phyloP scores from a whole-genome alignment of 352 stramenopile species.

The Globisporangium viniferum region DNA sequence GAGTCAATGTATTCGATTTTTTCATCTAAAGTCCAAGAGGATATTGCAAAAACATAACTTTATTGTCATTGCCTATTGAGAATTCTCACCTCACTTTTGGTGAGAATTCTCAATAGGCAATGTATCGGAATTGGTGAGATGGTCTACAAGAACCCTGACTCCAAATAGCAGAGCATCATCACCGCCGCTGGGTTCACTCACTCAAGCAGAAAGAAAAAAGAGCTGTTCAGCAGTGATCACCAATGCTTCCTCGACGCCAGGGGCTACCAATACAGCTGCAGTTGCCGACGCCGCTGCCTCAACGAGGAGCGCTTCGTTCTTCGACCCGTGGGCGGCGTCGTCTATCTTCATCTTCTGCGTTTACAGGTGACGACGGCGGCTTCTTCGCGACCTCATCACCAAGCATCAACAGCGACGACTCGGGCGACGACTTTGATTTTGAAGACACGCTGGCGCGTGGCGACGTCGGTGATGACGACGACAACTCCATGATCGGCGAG shows the following conservation, averaged over 20 bases:
- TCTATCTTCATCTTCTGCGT: not conserved
- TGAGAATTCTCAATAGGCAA: too few relatives aligned
- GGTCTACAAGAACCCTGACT: too few relatives aligned
- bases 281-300: not conserved
- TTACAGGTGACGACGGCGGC: not conserved
- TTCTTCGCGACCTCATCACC: not conserved
- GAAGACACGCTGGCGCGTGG: constrained; percentile 1
- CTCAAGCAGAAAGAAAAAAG: not conserved
- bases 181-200: too few relatives aligned
- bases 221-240: not conserved
- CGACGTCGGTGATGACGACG: not conserved
- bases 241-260: not conserved
- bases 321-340: not conserved
- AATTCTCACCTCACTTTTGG: too few relatives aligned
- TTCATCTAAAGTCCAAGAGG: too few relatives aligned
- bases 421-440: constrained; percentile 2
- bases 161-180: too few relatives aligned
- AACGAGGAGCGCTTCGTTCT: not conserved
- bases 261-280: not conserved
- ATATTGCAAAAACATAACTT: too few relatives aligned
- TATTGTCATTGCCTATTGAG: too few relatives aligned
- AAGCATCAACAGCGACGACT: constrained; percentile 5
- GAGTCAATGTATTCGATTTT: too few relatives aligned
- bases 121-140: too few relatives aligned
- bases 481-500: not conserved